A percentile compares a stretch with the other conserved stretches of the same genome.
These are phyloP conservation scores for Coemansia sp. DNA, from an alignment of 192 early-diverging fungal species.

Conservation along the genomic window DNA sequence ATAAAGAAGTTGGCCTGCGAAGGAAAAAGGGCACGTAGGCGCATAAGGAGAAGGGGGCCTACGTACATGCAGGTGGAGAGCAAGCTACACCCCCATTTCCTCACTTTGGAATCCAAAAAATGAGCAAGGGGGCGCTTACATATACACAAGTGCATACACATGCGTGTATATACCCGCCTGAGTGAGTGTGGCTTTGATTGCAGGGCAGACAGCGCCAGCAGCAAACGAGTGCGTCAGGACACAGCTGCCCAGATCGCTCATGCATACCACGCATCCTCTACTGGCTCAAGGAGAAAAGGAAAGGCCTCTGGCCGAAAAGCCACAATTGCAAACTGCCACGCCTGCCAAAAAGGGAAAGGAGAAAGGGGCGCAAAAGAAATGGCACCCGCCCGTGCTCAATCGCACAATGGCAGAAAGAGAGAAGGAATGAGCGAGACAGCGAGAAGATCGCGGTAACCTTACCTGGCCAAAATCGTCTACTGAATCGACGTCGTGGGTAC, in stretches of 20 bases:
- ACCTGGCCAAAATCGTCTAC: slow-evolving; percentile 1
- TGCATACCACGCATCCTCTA: background rate
- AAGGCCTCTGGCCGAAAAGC: background rate
- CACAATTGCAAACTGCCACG: background rate
- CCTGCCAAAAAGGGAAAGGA: background rate
- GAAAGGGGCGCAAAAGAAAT: background rate
- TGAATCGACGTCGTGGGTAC: slow-evolving; percentile 4
- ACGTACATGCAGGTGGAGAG: background rate
- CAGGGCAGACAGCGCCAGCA: background rate
- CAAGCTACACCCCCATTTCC: background rate
- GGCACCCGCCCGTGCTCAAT: background rate
- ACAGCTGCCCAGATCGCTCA: background rate
- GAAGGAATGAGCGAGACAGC: background rate
- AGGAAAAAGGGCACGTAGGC: background rate
- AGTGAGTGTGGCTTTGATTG: background rate
- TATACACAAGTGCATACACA: background rate
- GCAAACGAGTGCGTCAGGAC: background rate
- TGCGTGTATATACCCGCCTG: slow-evolving; percentile 4
- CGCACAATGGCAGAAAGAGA: background rate
- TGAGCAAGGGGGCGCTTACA: slow-evolving; percentile 5
- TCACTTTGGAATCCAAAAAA: background rate
- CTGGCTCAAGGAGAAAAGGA: background rate
- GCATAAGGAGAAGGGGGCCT: background rate
- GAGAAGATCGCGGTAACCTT: slow-evolving; percentile 6
- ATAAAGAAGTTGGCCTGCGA: background rate